Conservation (phyloP, 768 basidiomycete species). For the Mycena capillaripes region DNA sequence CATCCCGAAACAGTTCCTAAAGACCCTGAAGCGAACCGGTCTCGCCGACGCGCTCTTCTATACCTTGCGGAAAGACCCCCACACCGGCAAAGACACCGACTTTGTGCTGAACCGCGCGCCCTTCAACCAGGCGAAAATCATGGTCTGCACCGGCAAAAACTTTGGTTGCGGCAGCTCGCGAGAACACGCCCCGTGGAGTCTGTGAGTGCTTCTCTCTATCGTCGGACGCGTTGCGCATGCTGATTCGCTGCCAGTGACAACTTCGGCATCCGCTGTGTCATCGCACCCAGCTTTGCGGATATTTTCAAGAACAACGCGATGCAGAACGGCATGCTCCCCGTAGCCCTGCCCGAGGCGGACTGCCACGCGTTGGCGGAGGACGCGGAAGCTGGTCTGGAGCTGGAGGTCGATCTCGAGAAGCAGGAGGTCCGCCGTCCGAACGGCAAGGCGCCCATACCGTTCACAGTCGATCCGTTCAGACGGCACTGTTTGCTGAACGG, state of each 20-base stretch:
- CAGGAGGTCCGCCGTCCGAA: slow-evolving; percentile 81
- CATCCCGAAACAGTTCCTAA: slow-evolving; percentile 94
- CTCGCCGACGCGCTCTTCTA: slow-evolving; percentile 88
- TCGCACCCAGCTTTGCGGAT: slow-evolving; percentile 92
- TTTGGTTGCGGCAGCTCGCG: slow-evolving; percentile 94
- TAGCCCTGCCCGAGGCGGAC: slow-evolving; percentile 76
- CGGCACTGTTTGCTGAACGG: slow-evolving; percentile 96
- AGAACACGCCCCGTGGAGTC: slow-evolving; percentile 92
- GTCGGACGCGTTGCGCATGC: slow-evolving; percentile 16
- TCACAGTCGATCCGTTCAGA: slow-evolving; percentile 91
- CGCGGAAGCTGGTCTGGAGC: slow-evolving; percentile 78
- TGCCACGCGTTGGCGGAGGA: slow-evolving; percentile 83
- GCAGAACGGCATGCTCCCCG: slow-evolving; percentile 94
- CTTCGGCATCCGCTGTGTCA: slow-evolving; percentile 90
- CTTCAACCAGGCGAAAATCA: slow-evolving; percentile 80
- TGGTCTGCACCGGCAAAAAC: slow-evolving; percentile 89
- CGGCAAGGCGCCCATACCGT: slow-evolving; percentile 80
- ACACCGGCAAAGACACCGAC: slow-evolving; percentile 85
- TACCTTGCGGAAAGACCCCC: slow-evolving; percentile 81
- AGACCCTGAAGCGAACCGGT: slow-evolving; percentile 92
- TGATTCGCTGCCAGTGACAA: slow-evolving; percentile 68
- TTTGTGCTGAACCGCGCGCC: slow-evolving; percentile 89
- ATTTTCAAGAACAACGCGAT: slow-evolving; percentile 92
- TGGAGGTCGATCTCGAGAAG: slow-evolving; percentile 90
- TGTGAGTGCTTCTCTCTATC: slow-evolving; percentile 62